Conservation (phyloP, 352 stramenopile genomes). For the Phytophthora quininea region DNA sequence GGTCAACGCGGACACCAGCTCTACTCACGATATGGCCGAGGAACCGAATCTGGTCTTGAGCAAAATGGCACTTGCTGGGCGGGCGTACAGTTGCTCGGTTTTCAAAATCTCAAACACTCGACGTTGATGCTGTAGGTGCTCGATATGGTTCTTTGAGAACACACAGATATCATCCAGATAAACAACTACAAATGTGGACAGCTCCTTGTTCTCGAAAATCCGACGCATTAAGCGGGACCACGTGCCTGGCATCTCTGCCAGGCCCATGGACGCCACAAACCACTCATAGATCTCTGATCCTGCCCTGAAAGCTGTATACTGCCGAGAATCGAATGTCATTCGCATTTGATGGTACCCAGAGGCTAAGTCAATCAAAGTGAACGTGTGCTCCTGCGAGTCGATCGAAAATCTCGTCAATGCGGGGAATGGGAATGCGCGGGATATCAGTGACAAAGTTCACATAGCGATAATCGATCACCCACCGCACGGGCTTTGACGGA, state of each 20-base stretch:
- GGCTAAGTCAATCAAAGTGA: constrained; percentile 28
- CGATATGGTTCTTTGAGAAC: constrained; percentile 15
- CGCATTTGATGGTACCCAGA: constrained; percentile 37
- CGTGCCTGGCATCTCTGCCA: constrained; percentile 36
- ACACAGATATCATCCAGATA: constrained; percentile 43
- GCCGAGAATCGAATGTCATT: constrained; percentile 1
- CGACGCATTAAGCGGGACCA: constrained; percentile 42
- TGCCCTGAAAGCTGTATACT: constrained; percentile 38
- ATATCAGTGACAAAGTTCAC: constrained; percentile 8
- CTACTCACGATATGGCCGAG: constrained; percentile 30
- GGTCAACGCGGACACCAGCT: constrained; percentile 21
- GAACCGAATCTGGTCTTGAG: constrained; percentile 19
- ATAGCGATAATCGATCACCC: constrained; percentile 10
- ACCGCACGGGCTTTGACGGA: neutral
- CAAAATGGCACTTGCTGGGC: constrained; percentile 31
- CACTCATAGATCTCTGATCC: constrained; percentile 39
- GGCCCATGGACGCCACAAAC: constrained; percentile 38
- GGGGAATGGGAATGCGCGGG: constrained; percentile 5
- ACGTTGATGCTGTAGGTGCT: constrained; percentile 23
- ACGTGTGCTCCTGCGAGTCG: neutral
- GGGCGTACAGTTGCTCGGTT: constrained; percentile 22
- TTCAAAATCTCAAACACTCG: constrained; percentile 27
- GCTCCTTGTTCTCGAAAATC: constrained; percentile 24
- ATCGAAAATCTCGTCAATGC: constrained; percentile 16
- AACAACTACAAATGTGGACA: constrained; percentile 35